These are phyloP conservation scores for Pigoraptor vietnamica DNA, from an alignment of 78 protist species.

Conservation along the genomic window DNA sequence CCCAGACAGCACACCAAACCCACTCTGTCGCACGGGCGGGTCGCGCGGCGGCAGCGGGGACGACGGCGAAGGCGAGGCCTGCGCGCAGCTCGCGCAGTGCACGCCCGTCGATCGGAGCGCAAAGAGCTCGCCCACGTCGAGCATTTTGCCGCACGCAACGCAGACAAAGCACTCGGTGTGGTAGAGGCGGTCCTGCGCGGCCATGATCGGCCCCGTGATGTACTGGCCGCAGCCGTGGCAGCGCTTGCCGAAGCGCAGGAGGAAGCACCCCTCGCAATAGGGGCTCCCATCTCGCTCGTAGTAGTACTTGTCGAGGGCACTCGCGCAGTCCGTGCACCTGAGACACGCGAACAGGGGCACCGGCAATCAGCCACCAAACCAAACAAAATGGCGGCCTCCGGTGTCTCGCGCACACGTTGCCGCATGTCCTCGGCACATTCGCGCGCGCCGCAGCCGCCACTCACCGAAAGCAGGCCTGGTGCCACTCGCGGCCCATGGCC, in stretches of 20 bases:
- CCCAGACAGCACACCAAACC: background rate
- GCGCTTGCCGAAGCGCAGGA: background rate
- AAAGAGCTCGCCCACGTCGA: background rate
- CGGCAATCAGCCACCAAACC: background rate
- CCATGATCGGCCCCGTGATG: constrained; percentile 13
- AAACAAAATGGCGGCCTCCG: background rate
- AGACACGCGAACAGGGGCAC: background rate
- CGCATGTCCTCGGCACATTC: background rate
- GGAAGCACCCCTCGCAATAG: background rate
- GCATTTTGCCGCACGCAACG: background rate
- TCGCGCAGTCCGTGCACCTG: background rate
- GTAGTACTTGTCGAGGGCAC: background rate
- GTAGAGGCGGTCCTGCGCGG: background rate
- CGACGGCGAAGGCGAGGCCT: background rate
- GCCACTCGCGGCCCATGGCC: background rate
- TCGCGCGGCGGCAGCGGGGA: background rate
- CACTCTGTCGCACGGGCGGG: background rate
- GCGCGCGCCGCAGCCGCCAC: too few relatives aligned
- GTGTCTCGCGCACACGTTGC: too few relatives aligned
- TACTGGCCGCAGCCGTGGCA: background rate
- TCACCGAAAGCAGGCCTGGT: background rate
- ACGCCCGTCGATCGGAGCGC: background rate
- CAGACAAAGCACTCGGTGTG: constrained; percentile 2
- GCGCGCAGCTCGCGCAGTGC: background rate
- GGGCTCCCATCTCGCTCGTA: constrained; percentile 1